Base-by-base conservation (phyloP, 2,329 filamentous ascomycete genomes). In the Phaeosphaeriaceae sp. region DNA sequence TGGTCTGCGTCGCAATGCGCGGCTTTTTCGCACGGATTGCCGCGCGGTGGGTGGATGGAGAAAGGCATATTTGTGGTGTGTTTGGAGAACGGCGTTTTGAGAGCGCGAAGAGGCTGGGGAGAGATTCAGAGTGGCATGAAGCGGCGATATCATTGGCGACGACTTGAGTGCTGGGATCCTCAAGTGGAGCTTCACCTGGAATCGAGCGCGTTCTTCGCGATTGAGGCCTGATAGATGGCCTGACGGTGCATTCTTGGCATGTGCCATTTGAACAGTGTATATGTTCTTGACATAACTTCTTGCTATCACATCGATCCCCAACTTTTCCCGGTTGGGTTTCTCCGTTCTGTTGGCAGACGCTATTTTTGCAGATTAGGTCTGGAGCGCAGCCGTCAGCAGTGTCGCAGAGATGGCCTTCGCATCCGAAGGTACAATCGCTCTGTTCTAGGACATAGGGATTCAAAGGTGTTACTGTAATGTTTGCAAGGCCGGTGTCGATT, bases 381-480 rank as follows among this genome's bases (percentile, higher is more conserved):
- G 68, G 65, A 0, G 29, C 6, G 43, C 70, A 73, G 4, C 51
- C 56, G 35, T 73, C 70, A 2, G 61, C 46, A 1, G 60, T 49
- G 49, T 63, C 56, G 40, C 70, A 73, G 3, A 73, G 54, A 7
- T 60, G 61, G 26, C 69, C 68, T 16, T 50, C 50, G 42, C 70
- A 72, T 37, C 70, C 70, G 21, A 71, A 68, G 0, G 59, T 61
- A 32, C 68, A 72, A 21, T 52, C 40, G 48, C 58, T 58, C 46
- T 64, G 61, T 9, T 64, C 47, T 1, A 61, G 61, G n/a, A 66
- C 58, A 47, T 66, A 71, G 0, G 68, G 68, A 39, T 73, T 73
- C 5, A 68, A 34, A 1, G 54, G 46, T 2, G 68, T 34, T 2
- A 48, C 20, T 1, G 64, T 67, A 7, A 57, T 9, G 29, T 62